Percentiles rank a stretch among this genome's conserved stretches.
These are phyloP conservation scores for Geosmithia putterillii DNA, from an alignment of 2,329 filamentous ascomycete genomes.

Conservation along the genomic window DNA sequence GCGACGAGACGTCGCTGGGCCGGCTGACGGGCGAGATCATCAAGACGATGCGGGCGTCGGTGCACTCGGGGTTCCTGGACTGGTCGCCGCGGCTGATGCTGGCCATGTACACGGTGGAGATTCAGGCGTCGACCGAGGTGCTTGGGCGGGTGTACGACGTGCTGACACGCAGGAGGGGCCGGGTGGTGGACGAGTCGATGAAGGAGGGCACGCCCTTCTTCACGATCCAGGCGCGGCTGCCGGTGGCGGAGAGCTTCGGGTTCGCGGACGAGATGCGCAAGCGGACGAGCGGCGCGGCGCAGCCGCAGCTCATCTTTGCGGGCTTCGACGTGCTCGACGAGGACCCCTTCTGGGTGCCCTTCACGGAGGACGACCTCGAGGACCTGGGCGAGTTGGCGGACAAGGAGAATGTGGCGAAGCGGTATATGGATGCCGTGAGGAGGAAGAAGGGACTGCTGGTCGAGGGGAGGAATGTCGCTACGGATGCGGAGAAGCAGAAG, in stretches of 20 bases:
- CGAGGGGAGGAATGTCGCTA: conserved; percentile 61
- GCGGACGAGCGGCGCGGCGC: conserved; percentile 77
- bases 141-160: conserved; percentile 92
- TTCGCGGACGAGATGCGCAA: conserved; percentile 96
- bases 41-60: conserved; percentile 73
- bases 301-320: conserved; percentile 85
- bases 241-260: conserved; percentile 90
- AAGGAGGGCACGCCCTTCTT: conserved; percentile 96
- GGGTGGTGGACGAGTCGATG: conserved; percentile 80
- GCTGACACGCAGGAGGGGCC: conserved; percentile 78
- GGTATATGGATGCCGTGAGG: conserved; percentile 86
- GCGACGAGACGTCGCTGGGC: conserved; percentile 45
- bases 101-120: conserved; percentile 96
- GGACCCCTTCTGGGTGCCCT: conserved; percentile 96
- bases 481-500: conserved; percentile 87
- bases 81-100: conserved; percentile 93
- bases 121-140: conserved; percentile 91
- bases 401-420: conserved; percentile 88
- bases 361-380: conserved; percentile 91
- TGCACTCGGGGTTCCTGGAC: conserved; percentile 78
- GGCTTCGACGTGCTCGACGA: conserved; percentile 90
- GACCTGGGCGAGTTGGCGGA: conserved; percentile 91
- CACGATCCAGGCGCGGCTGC: conserved; percentile 77
- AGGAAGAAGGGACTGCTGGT: conserved; percentile 80
- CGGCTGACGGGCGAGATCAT: conserved; percentile 89